Conservation (phyloP, 257 asterid species). For the Linaria vulgaris region DNA sequence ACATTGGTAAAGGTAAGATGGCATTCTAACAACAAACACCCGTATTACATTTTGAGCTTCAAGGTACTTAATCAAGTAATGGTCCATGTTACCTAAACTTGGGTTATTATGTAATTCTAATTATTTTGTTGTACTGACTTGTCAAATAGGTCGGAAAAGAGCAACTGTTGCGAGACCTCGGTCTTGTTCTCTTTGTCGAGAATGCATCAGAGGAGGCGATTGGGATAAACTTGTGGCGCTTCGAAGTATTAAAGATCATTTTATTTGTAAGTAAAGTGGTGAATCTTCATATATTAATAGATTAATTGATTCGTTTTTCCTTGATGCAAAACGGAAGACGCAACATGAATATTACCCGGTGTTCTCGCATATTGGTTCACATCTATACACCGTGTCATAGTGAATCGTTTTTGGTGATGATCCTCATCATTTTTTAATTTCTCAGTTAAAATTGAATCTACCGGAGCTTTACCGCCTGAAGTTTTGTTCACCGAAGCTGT, state of each 20-base stretch:
- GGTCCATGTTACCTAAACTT: background rate
- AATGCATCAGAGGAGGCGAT: constrained; percentile 78
- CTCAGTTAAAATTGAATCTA: constrained; percentile 83
- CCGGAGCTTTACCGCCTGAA: constrained; percentile 90
- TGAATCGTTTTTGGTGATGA: background rate
- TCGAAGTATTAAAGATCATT: constrained; percentile 86
- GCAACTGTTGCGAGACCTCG: constrained; percentile 87
- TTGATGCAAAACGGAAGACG: too few relatives aligned
- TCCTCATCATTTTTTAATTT: background rate
- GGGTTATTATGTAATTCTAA: constrained; percentile 13
- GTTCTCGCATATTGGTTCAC: background rate
- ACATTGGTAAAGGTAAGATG: constrained; percentile 63
- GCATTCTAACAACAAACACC: background rate
- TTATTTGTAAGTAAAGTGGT: constrained; percentile 72
- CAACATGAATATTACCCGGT: too few relatives aligned
- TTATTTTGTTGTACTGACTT: constrained; percentile 3
- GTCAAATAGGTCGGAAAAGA: constrained; percentile 49
- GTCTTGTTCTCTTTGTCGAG: constrained; percentile 86
- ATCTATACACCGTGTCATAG: background rate
- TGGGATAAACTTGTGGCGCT: constrained; percentile 75
- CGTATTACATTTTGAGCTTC: background rate
- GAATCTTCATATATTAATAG: constrained; percentile 3
- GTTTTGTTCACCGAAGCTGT: constrained; percentile 85
- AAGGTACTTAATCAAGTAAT: background rate
- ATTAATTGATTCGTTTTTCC: too few relatives aligned